Conservation (phyloP, 1,284 basidiomycete species). For the Stygiomarasmius scandens region DNA sequence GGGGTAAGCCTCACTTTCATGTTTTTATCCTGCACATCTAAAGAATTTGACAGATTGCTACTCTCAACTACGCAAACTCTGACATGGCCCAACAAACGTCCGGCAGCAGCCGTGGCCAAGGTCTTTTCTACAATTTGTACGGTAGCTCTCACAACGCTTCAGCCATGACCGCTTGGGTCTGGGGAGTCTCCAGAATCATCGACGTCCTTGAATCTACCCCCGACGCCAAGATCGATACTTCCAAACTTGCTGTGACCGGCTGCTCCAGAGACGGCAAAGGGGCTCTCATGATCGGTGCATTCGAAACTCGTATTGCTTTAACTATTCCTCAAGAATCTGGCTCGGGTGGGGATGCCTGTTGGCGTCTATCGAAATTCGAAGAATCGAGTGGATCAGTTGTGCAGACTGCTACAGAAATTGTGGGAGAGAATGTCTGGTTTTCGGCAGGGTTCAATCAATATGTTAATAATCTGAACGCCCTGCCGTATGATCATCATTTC, state of each 20-base stretch:
- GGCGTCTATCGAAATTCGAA: constrained; percentile 53
- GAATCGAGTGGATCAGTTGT: constrained; percentile 36
- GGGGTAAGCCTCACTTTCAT: constrained; percentile 31
- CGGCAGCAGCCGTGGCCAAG: constrained; percentile 46
- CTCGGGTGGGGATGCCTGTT: constrained; percentile 57
- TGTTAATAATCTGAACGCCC: constrained; percentile 39
- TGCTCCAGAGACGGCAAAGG: constrained; percentile 62
- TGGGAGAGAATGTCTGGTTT: constrained; percentile 59
- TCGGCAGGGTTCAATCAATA: constrained; percentile 48
- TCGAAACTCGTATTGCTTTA: constrained; percentile 54
- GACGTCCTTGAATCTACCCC: constrained; percentile 52
- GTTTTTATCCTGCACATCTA: background rate
- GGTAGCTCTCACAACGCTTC: constrained; percentile 45
- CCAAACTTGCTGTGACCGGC: constrained; percentile 53
- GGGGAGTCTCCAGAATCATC: constrained; percentile 58
- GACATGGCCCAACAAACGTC: constrained; percentile 50
- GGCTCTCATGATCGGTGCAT: constrained; percentile 55
- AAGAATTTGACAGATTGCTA: constrained; percentile 33
- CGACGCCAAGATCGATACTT: constrained; percentile 44
- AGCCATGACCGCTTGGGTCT: constrained; percentile 59
- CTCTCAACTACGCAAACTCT: constrained; percentile 52
- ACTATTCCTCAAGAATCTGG: constrained; percentile 62
- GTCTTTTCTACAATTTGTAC: constrained; percentile 57
- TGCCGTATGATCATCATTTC: constrained; percentile 58
- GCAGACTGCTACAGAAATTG: constrained; percentile 54